A percentile compares a stretch with the other conserved stretches of the same genome.
Conservation (phyloP, 805 yeast species). For the Metschnikowia colocasiae region DNA sequence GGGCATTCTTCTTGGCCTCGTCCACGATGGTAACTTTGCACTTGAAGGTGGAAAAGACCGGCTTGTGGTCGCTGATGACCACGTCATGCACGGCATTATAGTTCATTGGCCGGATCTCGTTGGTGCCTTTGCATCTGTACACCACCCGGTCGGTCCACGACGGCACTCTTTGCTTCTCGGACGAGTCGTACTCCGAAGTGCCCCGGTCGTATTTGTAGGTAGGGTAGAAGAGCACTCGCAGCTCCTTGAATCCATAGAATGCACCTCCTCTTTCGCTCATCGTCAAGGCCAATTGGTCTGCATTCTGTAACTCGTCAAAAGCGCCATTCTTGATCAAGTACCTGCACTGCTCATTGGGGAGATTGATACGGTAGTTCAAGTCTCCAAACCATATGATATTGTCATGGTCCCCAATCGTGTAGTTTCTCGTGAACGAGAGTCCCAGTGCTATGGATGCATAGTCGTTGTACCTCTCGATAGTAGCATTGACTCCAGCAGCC, state of each 20-base stretch:
- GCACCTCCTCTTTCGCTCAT: slow-evolving; percentile 56
- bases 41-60: slow-evolving; percentile 78
- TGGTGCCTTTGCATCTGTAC: slow-evolving; percentile 48
- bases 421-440: slow-evolving; percentile 72
- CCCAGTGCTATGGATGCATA: slow-evolving; percentile 73
- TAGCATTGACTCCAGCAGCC: slow-evolving; percentile 85
- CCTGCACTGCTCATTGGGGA: slow-evolving; percentile 74
- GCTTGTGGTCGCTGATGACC: slow-evolving; percentile 82
- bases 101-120: slow-evolving; percentile 51
- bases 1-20: slow-evolving; percentile 25
- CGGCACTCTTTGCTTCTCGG: slow-evolving; percentile 90
- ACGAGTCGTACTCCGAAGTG: slow-evolving; percentile 73
- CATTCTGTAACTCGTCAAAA: slow-evolving; percentile 49
- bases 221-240: slow-evolving; percentile 73
- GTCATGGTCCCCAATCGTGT: slow-evolving; percentile 77
- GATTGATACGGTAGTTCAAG: slow-evolving; percentile 74
- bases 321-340: slow-evolving; percentile 45
- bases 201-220: slow-evolving; percentile 92
- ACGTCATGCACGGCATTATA: slow-evolving; percentile 64
- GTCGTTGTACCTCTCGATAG: slow-evolving; percentile 83
- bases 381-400: slow-evolving; percentile 93
- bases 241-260: slow-evolving; percentile 73
- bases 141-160: slow-evolving; percentile 95
- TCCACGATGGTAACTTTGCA: slow-evolving; percentile 68
- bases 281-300: slow-evolving; percentile 78